Conservation (phyloP, 305 asterid genomes). For the Caryopteris hybrid region DNA sequence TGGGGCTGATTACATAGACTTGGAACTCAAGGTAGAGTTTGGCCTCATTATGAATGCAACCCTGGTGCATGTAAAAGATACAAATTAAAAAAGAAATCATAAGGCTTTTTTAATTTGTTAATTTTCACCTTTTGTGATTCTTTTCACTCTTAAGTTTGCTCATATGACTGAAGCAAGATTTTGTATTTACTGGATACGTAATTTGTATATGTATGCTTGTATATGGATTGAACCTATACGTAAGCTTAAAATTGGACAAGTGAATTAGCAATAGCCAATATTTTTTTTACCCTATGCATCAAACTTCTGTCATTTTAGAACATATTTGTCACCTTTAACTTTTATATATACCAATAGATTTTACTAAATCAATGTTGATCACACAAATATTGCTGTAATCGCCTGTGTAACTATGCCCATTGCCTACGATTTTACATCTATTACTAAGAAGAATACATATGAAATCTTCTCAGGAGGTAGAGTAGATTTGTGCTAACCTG, state of each 20-base stretch:
- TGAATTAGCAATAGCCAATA: neutral
- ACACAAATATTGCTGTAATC: neutral
- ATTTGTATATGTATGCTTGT: too few species aligned
- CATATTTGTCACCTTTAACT: neutral
- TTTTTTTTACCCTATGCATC: neutral
- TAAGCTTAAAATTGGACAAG: too few species aligned
- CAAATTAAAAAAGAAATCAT: too few species aligned
- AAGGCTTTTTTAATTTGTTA: too few species aligned
- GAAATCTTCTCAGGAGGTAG: neutral
- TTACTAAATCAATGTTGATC: neutral
- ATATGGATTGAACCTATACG: too few species aligned
- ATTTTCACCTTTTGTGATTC: too few species aligned
- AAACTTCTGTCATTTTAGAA: neutral
- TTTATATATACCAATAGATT: neutral
- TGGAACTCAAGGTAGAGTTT: slow-evolving; percentile 47
- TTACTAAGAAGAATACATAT: neutral
- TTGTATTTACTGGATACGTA: too few species aligned
- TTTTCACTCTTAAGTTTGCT: too few species aligned
- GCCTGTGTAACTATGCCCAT: neutral
- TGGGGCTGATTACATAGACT: slow-evolving; percentile 58
- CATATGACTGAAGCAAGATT: too few species aligned
- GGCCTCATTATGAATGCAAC: neutral
- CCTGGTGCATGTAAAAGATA: neutral
- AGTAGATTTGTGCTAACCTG: neutral
- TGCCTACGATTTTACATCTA: neutral